These are phyloP conservation scores for Monosporascus ibericus DNA, from an alignment of 2,329 filamentous ascomycete genomes.

Conservation along the genomic window DNA sequence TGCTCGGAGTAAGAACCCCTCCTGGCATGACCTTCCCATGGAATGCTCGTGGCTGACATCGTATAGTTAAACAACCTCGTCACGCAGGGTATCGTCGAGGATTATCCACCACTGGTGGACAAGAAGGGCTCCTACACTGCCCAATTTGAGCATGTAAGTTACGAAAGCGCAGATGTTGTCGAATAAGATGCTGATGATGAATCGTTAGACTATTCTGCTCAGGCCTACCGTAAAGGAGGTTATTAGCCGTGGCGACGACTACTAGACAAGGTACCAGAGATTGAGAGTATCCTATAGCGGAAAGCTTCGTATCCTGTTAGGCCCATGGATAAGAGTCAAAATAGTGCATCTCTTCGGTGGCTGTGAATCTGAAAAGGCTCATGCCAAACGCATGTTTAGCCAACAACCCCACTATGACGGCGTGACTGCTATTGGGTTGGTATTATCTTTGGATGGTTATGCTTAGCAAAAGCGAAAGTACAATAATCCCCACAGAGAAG, in stretches of 20 bases:
- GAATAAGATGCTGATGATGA: slow-evolving; percentile 7
- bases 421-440: too few relatives aligned
- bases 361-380: too few relatives aligned
- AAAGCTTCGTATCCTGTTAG: too few relatives aligned
- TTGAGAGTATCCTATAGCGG: not conserved
- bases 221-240: slow-evolving; percentile 80
- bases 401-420: too few relatives aligned
- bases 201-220: slow-evolving; percentile 66
- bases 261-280: slow-evolving; percentile 39
- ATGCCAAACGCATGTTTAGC: too few relatives aligned
- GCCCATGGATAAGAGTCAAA: not conserved
- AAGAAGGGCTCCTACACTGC: slow-evolving; percentile 93
- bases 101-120: slow-evolving; percentile 84
- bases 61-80: slow-evolving; percentile 78
- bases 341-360: not conserved
- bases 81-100: slow-evolving; percentile 74
- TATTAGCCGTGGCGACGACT: slow-evolving; percentile 80
- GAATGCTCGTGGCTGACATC: slow-evolving; percentile 20
- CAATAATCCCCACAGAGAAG: too few relatives aligned
- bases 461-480: too few relatives aligned
- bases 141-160: slow-evolving; percentile 86
- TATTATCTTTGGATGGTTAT: too few relatives aligned
- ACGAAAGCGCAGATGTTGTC: slow-evolving; percentile 6
- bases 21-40: not conserved
- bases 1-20: slow-evolving; percentile 67